Evolutionary conservation across 176 grass and related monocot species (phyloP).

Genomic region (Lolium perenne): DNA sequence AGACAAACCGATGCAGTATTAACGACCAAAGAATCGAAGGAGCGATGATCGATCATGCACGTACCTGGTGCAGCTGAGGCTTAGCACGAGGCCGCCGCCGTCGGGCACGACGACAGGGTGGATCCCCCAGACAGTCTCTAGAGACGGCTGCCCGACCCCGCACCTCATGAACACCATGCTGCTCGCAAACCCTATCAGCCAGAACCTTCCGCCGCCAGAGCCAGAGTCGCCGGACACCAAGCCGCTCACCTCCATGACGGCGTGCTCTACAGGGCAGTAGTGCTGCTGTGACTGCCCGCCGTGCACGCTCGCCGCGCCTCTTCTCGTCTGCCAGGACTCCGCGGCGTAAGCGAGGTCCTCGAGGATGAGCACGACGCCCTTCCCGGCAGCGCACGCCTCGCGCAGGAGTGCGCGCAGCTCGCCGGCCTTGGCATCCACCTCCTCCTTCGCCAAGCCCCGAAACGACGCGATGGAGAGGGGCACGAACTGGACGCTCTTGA

Average conservation of each 20-base stretch:
- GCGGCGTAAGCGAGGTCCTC: conserved; percentile 75
- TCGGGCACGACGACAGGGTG: conserved; percentile 58
- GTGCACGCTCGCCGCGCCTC: neutral
- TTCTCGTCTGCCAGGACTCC: conserved; percentile 61
- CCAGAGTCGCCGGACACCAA: conserved; percentile 45
- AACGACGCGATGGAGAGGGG: conserved; percentile 61
- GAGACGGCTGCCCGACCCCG: conserved; percentile 58
- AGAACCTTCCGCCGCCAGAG: conserved; percentile 49
- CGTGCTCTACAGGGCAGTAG: conserved; percentile 84
- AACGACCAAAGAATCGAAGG: neutral
- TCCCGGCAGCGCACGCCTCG: conserved; percentile 51
- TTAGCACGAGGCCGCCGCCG: conserved; percentile 52
- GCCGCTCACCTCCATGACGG: conserved; percentile 72
- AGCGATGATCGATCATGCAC: neutral
- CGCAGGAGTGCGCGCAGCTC: conserved; percentile 69
- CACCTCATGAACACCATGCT: conserved; percentile 61
- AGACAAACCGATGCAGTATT: neutral
- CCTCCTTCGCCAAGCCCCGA: conserved; percentile 50
- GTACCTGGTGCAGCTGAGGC: conserved; percentile 61
- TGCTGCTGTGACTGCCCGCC: neutral
- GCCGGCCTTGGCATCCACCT: conserved; percentile 58
- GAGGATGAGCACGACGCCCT: conserved; percentile 70
- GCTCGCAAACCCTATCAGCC: conserved; percentile 75
- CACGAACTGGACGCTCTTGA: conserved; percentile 77
- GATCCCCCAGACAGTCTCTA: conserved; percentile 72